These are phyloP conservation scores for Toxicodendron radicans DNA, from an alignment of 345 rosid species.

Conservation along the genomic window DNA sequence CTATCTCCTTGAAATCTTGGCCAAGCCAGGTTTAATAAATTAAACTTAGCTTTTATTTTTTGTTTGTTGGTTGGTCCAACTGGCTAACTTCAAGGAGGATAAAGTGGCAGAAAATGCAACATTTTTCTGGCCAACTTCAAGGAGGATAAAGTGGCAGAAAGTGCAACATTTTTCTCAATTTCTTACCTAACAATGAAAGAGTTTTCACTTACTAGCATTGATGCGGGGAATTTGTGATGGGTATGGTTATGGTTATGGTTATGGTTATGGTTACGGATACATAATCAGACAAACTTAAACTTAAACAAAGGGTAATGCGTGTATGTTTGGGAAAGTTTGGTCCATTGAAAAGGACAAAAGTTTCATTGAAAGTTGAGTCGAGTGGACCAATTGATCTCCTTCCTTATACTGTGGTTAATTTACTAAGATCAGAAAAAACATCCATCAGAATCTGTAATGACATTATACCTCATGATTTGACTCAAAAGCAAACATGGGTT, in stretches of 20 bases:
- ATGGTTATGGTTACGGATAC: neutral
- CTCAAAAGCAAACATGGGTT: constrained; percentile 5
- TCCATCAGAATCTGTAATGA: constrained; percentile 9
- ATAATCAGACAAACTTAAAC: constrained; percentile 4
- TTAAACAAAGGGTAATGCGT: neutral
- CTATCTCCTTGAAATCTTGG: neutral
- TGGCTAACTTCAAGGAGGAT: neutral
- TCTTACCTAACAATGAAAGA: neutral
- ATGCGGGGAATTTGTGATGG: neutral
- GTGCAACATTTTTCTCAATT: neutral
- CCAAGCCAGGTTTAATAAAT: neutral
- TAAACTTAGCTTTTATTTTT: neutral
- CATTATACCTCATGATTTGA: constrained; percentile 13
- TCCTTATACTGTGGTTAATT: neutral
- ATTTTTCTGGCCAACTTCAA: neutral
- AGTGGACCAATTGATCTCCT: constrained; percentile 1
- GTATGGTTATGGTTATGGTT: neutral
- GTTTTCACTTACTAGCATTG: too few species aligned
- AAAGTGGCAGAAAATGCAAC: neutral
- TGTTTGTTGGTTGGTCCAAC: neutral
- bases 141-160: neutral
- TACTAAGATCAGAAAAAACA: too few species aligned
- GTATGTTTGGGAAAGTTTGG: neutral
- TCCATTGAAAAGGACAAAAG: neutral
- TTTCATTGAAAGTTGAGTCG: neutral